These are phyloP conservation scores for Nakaseomyces sp. DNA, from an alignment of 1,139 yeast species.

Conservation along the genomic window DNA sequence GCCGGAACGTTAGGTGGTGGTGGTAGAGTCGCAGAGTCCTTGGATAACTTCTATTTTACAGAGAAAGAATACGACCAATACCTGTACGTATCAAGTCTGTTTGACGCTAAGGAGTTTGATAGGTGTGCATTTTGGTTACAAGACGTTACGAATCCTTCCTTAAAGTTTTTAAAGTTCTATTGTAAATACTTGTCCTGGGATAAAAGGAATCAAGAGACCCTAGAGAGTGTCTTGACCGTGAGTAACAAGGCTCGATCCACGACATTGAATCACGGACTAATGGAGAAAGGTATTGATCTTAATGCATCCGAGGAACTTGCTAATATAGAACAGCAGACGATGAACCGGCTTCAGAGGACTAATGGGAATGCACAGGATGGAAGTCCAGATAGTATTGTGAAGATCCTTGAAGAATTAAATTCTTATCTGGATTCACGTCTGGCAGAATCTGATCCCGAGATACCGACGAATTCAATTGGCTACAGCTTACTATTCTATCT, in stretches of 20 bases:
- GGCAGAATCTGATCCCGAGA: neutral
- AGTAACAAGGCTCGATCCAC: slow-evolving; percentile 12
- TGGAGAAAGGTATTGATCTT: slow-evolving; percentile 5
- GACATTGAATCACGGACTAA: neutral
- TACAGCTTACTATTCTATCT: slow-evolving; percentile 52
- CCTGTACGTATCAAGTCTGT: slow-evolving; percentile 61
- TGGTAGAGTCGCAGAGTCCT: neutral
- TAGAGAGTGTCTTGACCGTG: slow-evolving; percentile 48
- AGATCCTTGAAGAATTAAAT: slow-evolving; percentile 36
- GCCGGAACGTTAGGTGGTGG: slow-evolving; percentile 10
- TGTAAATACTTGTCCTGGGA: slow-evolving; percentile 66
- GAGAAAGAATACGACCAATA: slow-evolving; percentile 39
- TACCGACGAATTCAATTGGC: slow-evolving; percentile 27
- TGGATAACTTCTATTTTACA: slow-evolving; percentile 12
- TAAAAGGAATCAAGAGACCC: slow-evolving; percentile 61
- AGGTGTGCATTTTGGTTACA: slow-evolving; percentile 58
- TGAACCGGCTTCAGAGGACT: slow-evolving; percentile 6
- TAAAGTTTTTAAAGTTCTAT: slow-evolving; percentile 59
- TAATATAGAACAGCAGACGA: neutral
- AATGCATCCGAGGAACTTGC: slow-evolving; percentile 7
- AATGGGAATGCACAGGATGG: slow-evolving; percentile 17
- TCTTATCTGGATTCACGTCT: slow-evolving; percentile 28
- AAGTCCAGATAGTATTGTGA: slow-evolving; percentile 17
- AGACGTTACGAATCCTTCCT: slow-evolving; percentile 45
- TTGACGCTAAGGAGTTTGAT: slow-evolving; percentile 79